Evolutionary conservation across 805 yeast species (phyloP).

Genomic region (Candida incommunis): DNA sequence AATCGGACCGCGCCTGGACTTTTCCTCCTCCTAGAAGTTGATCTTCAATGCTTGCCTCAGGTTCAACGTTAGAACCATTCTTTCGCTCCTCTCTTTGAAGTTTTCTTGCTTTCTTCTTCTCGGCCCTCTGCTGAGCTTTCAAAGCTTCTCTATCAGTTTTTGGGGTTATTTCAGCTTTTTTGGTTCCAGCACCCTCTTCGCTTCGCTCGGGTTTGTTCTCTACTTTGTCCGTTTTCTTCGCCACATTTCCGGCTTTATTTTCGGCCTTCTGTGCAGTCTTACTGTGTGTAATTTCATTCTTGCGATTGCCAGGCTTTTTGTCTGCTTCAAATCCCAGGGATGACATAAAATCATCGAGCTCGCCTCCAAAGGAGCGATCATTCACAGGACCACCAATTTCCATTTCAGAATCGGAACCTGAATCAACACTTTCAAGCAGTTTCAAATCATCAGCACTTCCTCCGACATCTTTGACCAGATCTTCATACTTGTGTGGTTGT

Average conservation of each 20-base stretch:
- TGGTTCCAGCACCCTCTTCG: constrained; percentile 12
- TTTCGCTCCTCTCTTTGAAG: not conserved
- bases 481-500: constrained; percentile 8
- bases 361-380: constrained; percentile 6
- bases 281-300: constrained; percentile 22
- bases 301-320: constrained; percentile 20
- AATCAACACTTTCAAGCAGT: constrained; percentile 40
- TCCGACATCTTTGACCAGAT: constrained; percentile 59
- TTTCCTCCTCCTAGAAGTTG: not conserved
- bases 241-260: constrained; percentile 18
- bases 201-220: constrained; percentile 14
- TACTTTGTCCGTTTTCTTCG: constrained; percentile 16
- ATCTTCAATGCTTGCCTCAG: not conserved
- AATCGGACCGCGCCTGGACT: constrained; percentile 29
- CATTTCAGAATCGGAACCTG: constrained; percentile 21
- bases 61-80: not conserved
- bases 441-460: constrained; percentile 75
- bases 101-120: constrained; percentile 22
- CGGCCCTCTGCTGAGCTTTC: constrained; percentile 2
- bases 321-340: constrained; percentile 1
- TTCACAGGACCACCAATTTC: constrained; percentile 13
- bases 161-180: constrained; percentile 11
- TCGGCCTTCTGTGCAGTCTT: not conserved
- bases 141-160: constrained; percentile 4
- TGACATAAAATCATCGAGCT: constrained; percentile 10